These are phyloP conservation scores for Hypoxylon sp. DNA, from an alignment of 2,329 filamentous ascomycete species.

Conservation along the genomic window DNA sequence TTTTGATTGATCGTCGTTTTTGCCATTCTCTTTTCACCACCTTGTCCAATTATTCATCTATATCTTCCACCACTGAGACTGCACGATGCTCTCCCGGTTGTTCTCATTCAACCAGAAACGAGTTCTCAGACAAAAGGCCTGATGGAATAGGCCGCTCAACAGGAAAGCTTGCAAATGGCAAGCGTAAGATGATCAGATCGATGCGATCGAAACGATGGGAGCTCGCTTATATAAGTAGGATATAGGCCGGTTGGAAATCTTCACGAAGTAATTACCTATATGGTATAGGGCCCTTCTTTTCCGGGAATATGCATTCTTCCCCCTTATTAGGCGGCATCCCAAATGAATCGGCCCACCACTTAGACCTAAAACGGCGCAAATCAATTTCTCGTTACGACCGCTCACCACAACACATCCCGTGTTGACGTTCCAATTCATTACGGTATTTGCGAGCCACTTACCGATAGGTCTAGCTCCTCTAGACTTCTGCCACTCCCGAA, in stretches of 20 bases:
- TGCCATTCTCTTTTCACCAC: slow-evolving; percentile 28
- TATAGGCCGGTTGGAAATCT: slow-evolving; percentile 12
- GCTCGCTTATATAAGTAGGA: slow-evolving; percentile 13
- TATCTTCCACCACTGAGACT: slow-evolving; percentile 16
- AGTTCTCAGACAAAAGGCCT: slow-evolving; percentile 11
- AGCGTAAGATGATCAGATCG: slow-evolving; percentile 11
- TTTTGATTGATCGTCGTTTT: slow-evolving; percentile 41
- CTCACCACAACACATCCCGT: slow-evolving; percentile 30
- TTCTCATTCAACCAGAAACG: slow-evolving; percentile 15
- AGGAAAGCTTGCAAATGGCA: slow-evolving; percentile 4
- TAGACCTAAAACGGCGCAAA: slow-evolving; percentile 38
- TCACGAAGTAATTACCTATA: slow-evolving; percentile 34
- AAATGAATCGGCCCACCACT: slow-evolving; percentile 46
- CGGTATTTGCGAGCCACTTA: slow-evolving; percentile 39
- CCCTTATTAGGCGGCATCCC: slow-evolving; percentile 45
- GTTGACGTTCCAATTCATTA: slow-evolving; percentile 31
- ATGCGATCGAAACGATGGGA: slow-evolving; percentile 2
- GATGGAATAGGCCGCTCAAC: background rate
- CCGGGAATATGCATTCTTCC: slow-evolving; percentile 42
- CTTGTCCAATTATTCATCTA: slow-evolving; percentile 23
- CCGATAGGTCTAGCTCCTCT: slow-evolving; percentile 36
- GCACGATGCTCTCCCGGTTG: slow-evolving; percentile 13
- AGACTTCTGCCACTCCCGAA: slow-evolving; percentile 37
- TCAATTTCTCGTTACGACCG: slow-evolving; percentile 40
- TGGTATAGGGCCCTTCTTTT: slow-evolving; percentile 35